Evolutionary conservation across 225 moss, liverwort and hornwort species (phyloP), one percentile per base, ranked within the genome.

Genomic region (Straminergon stramineum): DNA sequence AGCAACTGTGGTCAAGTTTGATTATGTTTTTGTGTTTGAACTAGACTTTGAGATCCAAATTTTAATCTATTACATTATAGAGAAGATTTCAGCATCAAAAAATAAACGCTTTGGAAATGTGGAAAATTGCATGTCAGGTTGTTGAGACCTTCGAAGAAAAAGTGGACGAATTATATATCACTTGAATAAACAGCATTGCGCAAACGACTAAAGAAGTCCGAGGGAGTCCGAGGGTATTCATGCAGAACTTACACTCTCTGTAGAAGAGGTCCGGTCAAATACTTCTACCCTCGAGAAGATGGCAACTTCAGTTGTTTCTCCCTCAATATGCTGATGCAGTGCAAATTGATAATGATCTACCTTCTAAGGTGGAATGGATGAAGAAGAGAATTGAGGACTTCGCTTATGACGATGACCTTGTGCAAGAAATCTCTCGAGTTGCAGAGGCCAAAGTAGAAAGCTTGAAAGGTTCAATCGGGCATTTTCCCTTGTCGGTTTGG

Each of bases 241-340:
- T 57, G 84, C 93, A 56, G 96, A 95, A 65, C 90, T 97, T 57
- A 84, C 91, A 30, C 92, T 94, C 28, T 96, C 96, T 51, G 90
- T 97, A 35, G 91, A 95, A 87, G 95, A 96, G 45, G 93, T 96
- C 32, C 88, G 89, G 88, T 90, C 91, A 43, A 97, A 89, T 85
- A 96, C 92, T 5, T 89, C 89, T 85, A 91, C 95, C 68, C 91
- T 97, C 69, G 96, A 95, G 91, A 96, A 96, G 86, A 95, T 94
- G 27, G 95, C 79, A 92, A 91, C 24, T 82, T 92, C n/a, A n/a
- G n/a, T n/a, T n/a, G 73, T 98, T 97, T 94, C 91, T 96, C 90
- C 98, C 98, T 9, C 96, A 95, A 78, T 98, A 96, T 53, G 96
- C 96, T 87, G 94, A 85, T 80, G 96, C 97, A 37, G 95, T 94